Conservation (phyloP, 495 filamentous ascomycete genomes). For the Penicillium diatomitis region DNA sequence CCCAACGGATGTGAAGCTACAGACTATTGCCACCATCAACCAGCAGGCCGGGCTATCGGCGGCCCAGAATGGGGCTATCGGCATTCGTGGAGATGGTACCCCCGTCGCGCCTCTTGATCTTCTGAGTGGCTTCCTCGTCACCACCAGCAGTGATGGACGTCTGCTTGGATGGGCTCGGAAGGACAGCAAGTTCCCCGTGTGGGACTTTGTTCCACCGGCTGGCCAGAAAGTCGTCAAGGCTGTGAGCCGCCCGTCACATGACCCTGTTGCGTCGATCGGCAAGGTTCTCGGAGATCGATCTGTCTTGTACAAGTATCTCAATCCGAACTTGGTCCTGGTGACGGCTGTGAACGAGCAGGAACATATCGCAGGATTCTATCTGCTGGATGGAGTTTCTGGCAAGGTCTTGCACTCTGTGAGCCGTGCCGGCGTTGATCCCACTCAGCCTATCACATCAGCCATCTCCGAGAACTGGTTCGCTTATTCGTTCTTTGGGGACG, state of each 20-base stretch:
- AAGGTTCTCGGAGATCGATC: conserved; percentile 83
- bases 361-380: conserved; percentile 56
- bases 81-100: conserved; percentile 27
- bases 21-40: conserved; percentile 25
- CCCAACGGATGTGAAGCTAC: conserved; percentile 15
- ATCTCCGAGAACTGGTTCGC: conserved; percentile 94
- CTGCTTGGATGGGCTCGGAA: conserved; percentile 50
- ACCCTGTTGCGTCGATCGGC: conserved; percentile 90
- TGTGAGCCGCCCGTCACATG: conserved; percentile 59
- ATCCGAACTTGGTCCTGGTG: conserved; percentile 75
- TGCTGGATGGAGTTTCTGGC: conserved; percentile 83
- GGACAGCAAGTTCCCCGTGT: conserved; percentile 45
- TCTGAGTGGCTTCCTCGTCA: conserved; percentile 42
- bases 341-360: conserved; percentile 52
- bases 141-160: conserved; percentile 48
- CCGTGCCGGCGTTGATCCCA: conserved; percentile 65
- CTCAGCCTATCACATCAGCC: conserved; percentile 62
- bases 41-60: conserved; percentile 12
- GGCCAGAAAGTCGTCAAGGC: conserved; percentile 60
- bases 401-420: conserved; percentile 59
- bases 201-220: conserved; percentile 63
- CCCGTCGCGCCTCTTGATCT: conserved; percentile 20
- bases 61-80: conserved; percentile 18
- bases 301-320: conserved; percentile 95
- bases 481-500: conserved; percentile 73